Percentiles rank a stretch among this genome's conserved stretches.
These are phyloP conservation scores for Boeremia exigua DNA, from an alignment of 2,329 filamentous ascomycete species.

Conservation along the genomic window DNA sequence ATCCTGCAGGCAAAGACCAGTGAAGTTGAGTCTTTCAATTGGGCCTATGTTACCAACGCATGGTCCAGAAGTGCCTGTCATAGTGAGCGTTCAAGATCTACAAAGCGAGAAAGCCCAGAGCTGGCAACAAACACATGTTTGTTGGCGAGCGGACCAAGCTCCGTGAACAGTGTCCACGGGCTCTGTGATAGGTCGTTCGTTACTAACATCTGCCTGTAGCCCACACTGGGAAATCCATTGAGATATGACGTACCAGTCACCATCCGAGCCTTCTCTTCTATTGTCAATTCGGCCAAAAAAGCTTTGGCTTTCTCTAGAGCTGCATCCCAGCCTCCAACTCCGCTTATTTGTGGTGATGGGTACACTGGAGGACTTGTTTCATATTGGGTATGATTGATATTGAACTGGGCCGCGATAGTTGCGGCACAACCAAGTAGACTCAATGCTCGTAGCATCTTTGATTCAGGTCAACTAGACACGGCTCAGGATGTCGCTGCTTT, in stretches of 20 bases:
- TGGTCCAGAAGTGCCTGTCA: conserved; percentile 30
- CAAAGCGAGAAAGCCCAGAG: too few relatives aligned
- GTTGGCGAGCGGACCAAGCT: too few relatives aligned
- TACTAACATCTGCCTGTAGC: too few relatives aligned
- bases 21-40: conserved; percentile 48
- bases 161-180: too few relatives aligned
- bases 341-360: conserved; percentile 36
- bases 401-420: conserved; percentile 25
- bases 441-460: conserved; percentile 3
- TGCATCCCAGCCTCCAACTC: conserved; percentile 35
- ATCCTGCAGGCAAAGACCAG: conserved; percentile 51
- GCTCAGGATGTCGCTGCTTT: background rate
- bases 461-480: background rate
- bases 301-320: conserved; percentile 29
- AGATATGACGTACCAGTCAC: conserved; percentile 27
- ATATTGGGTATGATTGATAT: conserved; percentile 33
- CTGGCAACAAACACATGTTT: too few relatives aligned
- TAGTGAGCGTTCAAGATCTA: background rate
- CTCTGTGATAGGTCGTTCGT: too few relatives aligned
- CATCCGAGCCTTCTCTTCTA: conserved; percentile 36
- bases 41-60: conserved; percentile 47
- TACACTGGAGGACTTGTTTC: conserved; percentile 36
- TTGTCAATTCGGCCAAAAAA: conserved; percentile 29
- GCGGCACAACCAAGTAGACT: background rate
- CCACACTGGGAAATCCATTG: too few relatives aligned